phyloP scores from a whole-genome alignment of 805 yeast species.

The Ogataea degrootiae region DNA sequence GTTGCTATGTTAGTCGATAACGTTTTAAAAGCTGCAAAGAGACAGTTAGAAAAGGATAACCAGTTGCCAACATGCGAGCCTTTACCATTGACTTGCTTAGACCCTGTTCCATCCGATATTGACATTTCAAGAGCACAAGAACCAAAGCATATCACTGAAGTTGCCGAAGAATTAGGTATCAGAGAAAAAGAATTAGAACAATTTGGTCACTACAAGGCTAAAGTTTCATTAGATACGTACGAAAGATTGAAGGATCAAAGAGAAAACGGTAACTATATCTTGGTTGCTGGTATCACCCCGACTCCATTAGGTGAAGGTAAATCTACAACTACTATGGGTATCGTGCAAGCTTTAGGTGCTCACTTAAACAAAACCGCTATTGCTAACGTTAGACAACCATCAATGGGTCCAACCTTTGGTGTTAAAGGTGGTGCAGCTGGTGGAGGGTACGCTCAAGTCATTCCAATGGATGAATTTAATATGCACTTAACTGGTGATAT shows the following conservation, averaged over 20 bases:
- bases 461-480: conserved; percentile 86
- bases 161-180: conserved; percentile 68
- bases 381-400: conserved; percentile 83
- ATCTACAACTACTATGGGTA: conserved; percentile 78
- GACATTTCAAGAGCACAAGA: conserved; percentile 72
- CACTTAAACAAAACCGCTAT: conserved; percentile 63
- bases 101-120: conserved; percentile 77
- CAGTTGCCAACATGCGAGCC: conserved; percentile 42
- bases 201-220: conserved; percentile 73
- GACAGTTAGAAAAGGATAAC: conserved; percentile 23
- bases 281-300: conserved; percentile 82
- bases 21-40: conserved; percentile 64
- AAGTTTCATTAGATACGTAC: conserved; percentile 59
- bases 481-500: conserved; percentile 85
- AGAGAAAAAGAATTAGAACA: conserved; percentile 66
- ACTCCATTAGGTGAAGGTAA: conserved; percentile 86
- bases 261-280: conserved; percentile 63
- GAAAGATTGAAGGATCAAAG: conserved; percentile 55
- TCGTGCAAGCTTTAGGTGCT: conserved; percentile 77
- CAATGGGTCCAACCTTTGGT: conserved; percentile 88
- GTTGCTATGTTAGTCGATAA: conserved; percentile 77
- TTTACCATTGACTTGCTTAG: conserved; percentile 48
- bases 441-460: conserved; percentile 83
- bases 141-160: conserved; percentile 64
- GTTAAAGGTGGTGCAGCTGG: conserved; percentile 91